Evolutionary conservation across 768 basidiomycete species (phyloP).

Genomic region (Postia placenta): DNA sequence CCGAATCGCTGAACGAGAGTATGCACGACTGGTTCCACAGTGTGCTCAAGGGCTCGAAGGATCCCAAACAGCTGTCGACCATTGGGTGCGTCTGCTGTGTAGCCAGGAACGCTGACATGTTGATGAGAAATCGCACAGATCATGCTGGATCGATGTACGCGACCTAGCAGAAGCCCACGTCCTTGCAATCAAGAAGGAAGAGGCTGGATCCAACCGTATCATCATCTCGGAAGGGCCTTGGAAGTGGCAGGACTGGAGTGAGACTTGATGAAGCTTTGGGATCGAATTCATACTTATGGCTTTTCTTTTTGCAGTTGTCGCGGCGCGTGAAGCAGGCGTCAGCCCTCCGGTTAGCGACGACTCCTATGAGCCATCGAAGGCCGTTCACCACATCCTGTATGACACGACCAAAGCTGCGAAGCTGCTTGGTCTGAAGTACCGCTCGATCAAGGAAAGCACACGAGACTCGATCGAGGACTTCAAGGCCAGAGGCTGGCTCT

Average conservation of each 20-base stretch:
- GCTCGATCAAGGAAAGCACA: slow-evolving; percentile 13
- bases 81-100: slow-evolving; percentile 9
- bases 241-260: slow-evolving; percentile 17
- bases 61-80: slow-evolving; percentile 11
- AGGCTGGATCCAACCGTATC: slow-evolving; percentile 53
- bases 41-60: slow-evolving; percentile 16
- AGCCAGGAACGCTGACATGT: background rate
- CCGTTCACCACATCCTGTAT: slow-evolving; percentile 23
- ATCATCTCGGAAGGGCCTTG: slow-evolving; percentile 35
- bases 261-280: background rate
- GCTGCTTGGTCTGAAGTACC: slow-evolving; percentile 18
- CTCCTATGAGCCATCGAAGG: slow-evolving; percentile 14
- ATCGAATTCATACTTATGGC: no score
- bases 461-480: slow-evolving; percentile 18
- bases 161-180: slow-evolving; percentile 52
- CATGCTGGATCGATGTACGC: slow-evolving; percentile 38
- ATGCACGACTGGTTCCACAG: slow-evolving; percentile 18
- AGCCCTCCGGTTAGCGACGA: background rate
- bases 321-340: background rate
- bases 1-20: slow-evolving; percentile 32
- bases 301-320: background rate
- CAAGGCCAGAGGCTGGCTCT: slow-evolving; percentile 18
- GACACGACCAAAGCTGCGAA: slow-evolving; percentile 27
- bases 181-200: slow-evolving; percentile 41
- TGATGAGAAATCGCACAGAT: background rate